These are phyloP conservation scores for Mycena epipterygia DNA, from an alignment of 768 basidiomycete genomes.

Conservation along the genomic window DNA sequence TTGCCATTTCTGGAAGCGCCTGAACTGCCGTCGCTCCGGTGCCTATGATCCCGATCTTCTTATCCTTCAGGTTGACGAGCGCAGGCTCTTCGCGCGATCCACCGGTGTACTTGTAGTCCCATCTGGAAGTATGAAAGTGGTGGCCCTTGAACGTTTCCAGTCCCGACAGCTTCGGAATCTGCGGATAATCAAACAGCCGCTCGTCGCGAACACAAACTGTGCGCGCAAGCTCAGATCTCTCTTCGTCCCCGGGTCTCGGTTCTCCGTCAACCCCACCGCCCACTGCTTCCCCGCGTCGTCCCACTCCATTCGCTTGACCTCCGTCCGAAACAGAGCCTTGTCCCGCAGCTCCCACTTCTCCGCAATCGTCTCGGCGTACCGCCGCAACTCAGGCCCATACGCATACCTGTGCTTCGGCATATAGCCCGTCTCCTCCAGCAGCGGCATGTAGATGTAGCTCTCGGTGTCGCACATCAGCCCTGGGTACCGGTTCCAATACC, in stretches of 20 bases:
- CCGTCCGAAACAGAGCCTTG: constrained; percentile 31
- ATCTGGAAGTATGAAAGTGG: constrained; percentile 34
- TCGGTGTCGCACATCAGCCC: constrained; percentile 41
- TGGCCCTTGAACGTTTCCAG: constrained; percentile 18
- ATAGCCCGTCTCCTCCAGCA: constrained; percentile 37
- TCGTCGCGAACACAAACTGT: constrained; percentile 12
- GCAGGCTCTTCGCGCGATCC: neutral
- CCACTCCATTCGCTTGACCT: neutral
- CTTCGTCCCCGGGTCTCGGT: constrained; percentile 4
- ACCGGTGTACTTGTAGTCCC: constrained; percentile 33
- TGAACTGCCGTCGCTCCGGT: constrained; percentile 39
- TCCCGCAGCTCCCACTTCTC: constrained; percentile 29
- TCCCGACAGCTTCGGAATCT: constrained; percentile 23
- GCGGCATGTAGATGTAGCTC: constrained; percentile 38
- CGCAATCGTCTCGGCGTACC: constrained; percentile 35
- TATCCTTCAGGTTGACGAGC: constrained; percentile 29
- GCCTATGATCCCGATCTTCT: constrained; percentile 33
- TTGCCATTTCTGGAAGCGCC: constrained; percentile 32
- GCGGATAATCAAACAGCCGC: constrained; percentile 17
- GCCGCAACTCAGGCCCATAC: constrained; percentile 32
- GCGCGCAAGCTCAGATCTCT: neutral
- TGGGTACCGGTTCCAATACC: constrained; percentile 40
- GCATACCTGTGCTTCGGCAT: constrained; percentile 35
- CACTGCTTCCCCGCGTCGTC: constrained; percentile 12
- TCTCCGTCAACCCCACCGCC: constrained; percentile 3